Base-by-base conservation (phyloP, 176 grass and related monocot species). In the Avena sativa region DNA sequence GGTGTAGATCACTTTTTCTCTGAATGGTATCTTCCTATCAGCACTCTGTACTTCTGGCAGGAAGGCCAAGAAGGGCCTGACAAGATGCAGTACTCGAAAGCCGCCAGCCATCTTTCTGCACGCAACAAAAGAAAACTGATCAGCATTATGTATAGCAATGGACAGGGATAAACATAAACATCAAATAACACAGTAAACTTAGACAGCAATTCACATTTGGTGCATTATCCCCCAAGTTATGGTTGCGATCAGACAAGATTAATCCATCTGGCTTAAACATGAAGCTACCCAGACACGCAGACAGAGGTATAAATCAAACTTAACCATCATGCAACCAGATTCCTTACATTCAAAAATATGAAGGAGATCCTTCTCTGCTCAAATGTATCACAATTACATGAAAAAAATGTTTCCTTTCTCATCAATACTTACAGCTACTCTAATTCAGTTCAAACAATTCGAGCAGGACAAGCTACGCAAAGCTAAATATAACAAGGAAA, bases 1-100 rank as follows among this genome's bases (percentile, higher is more conserved):
- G 2, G 93, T 94, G 85, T 94, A 94, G 43, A 92, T 92, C 57
- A 94, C 90, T 87, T 94, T 94, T 83, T 95, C 93, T 53, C 90
- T 90, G 15, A 95, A 95, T 86, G 93, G 88, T 81, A 95, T 92
- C 86, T 90, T 95, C 81, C 90, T 85, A 46, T 95, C 90, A 77
- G 90, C 90, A 89, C 86, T 92, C 76, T 95, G 93, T 6, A 95
- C 93, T 86, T 95, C 93, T 12, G 88, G 93, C 93, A 95, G 68
- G 86, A 95, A 95, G 46, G 93, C 88, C 74, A 95, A 50, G 80
- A 95, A 95, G 36, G 93, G 93, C 84, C 90, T 88, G 72, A 95
- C 93, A 53, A 95, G 93, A 69, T 95, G 88, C 59, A 95, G 83
- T 19, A 92, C 93, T 61, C 93, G 51, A 65, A 95, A 92, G 19